Base-by-base conservation (phyloP, 2,329 filamentous ascomycete species). In the Sporothrix globosa region DNA sequence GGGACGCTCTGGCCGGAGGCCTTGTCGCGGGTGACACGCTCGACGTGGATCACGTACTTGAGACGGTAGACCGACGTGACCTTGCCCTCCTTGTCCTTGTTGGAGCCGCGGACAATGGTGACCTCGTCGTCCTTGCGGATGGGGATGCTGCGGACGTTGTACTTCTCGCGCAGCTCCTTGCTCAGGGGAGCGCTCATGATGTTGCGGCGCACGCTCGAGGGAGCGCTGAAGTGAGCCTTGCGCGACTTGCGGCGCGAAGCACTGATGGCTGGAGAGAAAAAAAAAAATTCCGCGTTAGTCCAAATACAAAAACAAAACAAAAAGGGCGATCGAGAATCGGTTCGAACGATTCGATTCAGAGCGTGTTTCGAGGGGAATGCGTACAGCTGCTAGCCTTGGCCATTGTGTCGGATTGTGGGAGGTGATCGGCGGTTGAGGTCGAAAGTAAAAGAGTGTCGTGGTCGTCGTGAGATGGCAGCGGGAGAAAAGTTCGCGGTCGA, bases 51-150 rank as follows among this genome's bases (percentile, higher is more conserved):
- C 81, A 93, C 88, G 86, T 96, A 99, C 86, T 98, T 98, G 81
- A 97, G 91, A 83, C 93, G 93, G 91, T 97, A 99, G 83, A 98
- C 95, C 80, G 92, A 93, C 79, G 91, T 94, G 85, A 99, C 88
- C 88, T 98, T 98, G 87, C 96, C 96, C 88, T 98, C 95, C 80
- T 93, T 93, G 82, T 95, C 96, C 89, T 98, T 98, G 89, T 97
- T 92, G 85, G 87, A 86, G 80, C 96, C 96, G 78, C 96, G 94
- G 82, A 95, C 91, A 80, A 99, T 91, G 81, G 87, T 87, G 82
- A 98, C 93, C 86, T 97, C 93, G 85, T 97, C 92, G 82, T 97
- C 95, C 87, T 97, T 97, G 87, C 95, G 93, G 87, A 98, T 89
- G 82, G 95, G 96, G 83, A 97, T 97, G 83, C 90, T 90, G 87